Evolutionary conservation across 257 asterid species (phyloP).

Genomic region (Rubia yunnanensis): DNA sequence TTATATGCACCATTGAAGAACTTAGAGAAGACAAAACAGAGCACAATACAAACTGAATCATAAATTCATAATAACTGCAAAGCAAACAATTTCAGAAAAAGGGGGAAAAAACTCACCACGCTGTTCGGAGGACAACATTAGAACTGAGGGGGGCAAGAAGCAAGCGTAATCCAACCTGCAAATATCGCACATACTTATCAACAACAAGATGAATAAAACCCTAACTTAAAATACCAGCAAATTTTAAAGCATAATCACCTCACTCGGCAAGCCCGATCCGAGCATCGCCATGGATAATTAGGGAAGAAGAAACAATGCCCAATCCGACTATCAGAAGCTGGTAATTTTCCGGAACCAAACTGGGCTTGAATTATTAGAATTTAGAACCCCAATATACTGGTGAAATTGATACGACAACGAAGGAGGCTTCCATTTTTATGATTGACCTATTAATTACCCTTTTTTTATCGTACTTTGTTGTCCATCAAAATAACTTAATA

Average conservation of each 20-base stretch:
- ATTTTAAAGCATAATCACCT: constrained; percentile 2
- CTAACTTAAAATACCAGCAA: background rate
- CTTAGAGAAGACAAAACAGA: background rate
- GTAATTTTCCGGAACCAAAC: background rate
- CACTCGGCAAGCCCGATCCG: constrained; percentile 17
- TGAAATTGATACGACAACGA: background rate
- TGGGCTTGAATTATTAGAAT: background rate
- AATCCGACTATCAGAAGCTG: background rate
- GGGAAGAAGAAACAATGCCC: background rate
- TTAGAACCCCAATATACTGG: background rate
- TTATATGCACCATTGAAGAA: background rate
- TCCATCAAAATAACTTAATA: background rate
- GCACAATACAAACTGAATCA: background rate
- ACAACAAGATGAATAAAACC: background rate
- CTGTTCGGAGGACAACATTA: constrained; percentile 66
- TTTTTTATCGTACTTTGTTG: background rate
- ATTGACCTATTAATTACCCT: background rate
- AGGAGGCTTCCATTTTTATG: background rate
- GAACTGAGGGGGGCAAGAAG: constrained; percentile 72
- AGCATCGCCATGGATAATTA: constrained; percentile 11
- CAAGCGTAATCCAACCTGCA: constrained; percentile 70
- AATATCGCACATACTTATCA: background rate
- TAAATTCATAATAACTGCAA: too few relatives aligned
- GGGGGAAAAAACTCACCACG: constrained; percentile 56
- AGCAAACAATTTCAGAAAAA: background rate